Conservation (phyloP, 306 rosid genomes). For the Rosa lucieae region DNA sequence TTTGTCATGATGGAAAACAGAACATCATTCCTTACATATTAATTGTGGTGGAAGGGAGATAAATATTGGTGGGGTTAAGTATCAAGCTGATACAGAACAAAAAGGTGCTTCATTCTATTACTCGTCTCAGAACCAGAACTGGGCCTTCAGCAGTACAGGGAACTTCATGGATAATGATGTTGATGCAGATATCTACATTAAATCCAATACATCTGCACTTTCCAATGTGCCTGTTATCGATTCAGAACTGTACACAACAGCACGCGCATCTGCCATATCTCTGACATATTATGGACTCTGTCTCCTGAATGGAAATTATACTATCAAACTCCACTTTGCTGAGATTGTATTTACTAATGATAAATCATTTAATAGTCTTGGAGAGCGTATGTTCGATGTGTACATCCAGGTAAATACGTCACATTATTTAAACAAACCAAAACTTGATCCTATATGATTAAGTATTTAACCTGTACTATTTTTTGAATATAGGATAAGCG, state of each 20-base stretch:
- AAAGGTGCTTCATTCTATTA: slow-evolving; percentile 74
- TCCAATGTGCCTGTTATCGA: slow-evolving; percentile 35
- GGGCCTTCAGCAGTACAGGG: slow-evolving; percentile 97
- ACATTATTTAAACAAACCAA: background rate
- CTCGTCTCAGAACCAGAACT: slow-evolving; percentile 39
- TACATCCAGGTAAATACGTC: slow-evolving; percentile 70
- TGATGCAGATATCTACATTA: slow-evolving; percentile 61
- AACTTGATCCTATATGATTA: slow-evolving; percentile 23
- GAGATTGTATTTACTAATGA: slow-evolving; percentile 70
- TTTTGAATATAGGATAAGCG: slow-evolving; percentile 55
- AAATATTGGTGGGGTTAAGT: slow-evolving; percentile 39
- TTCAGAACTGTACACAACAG: slow-evolving; percentile 64
- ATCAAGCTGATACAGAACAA: slow-evolving; percentile 65
- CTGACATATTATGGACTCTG: slow-evolving; percentile 92
- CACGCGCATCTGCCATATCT: slow-evolving; percentile 80
- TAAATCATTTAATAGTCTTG: slow-evolving; percentile 58
- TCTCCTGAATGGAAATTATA: slow-evolving; percentile 72
- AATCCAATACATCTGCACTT: slow-evolving; percentile 64
- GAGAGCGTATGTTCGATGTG: slow-evolving; percentile 72
- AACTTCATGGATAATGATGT: slow-evolving; percentile 84
- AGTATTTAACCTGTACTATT: slow-evolving; percentile 28
- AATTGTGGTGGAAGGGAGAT: slow-evolving; percentile 88
- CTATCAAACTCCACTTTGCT: slow-evolving; percentile 85
- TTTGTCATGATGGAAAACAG: slow-evolving; percentile 37
- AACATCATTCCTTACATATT: slow-evolving; percentile 53